phyloP scores from a whole-genome alignment of 2,329 filamentous ascomycete genomes.

The Xylaria digitata region DNA sequence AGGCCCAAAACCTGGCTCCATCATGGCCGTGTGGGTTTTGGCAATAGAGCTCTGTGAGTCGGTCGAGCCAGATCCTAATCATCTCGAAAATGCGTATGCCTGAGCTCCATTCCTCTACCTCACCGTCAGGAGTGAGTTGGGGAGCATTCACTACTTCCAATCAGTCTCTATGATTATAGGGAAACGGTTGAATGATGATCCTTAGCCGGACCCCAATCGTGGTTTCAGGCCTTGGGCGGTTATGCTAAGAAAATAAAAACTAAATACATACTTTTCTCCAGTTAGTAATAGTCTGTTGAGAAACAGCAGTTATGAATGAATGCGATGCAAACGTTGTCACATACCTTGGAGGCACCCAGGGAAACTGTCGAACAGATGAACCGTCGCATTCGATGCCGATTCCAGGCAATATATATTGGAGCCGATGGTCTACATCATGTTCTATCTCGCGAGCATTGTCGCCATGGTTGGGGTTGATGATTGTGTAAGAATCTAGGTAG shows the following conservation, averaged over 20 bases:
- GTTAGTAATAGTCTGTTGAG: slow-evolving; percentile 3
- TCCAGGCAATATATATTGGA: background rate
- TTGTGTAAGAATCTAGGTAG: slow-evolving; percentile 20
- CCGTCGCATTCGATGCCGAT: background rate
- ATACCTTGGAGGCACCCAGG: slow-evolving; percentile 34
- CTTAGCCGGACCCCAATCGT: background rate
- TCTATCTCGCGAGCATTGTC: slow-evolving; percentile 1
- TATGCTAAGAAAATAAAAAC: background rate
- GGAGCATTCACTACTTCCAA: slow-evolving; percentile 31
- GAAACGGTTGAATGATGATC: background rate
- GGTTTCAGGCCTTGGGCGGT: too few relatives aligned
- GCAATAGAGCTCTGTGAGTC: slow-evolving; percentile 30
- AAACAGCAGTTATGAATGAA: background rate
- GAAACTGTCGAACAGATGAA: background rate
- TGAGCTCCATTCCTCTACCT: slow-evolving; percentile 26
- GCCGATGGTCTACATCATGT: background rate
- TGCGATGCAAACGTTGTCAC: background rate
- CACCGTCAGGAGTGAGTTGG: background rate
- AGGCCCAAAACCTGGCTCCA: slow-evolving; percentile 13
- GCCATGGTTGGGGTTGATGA: slow-evolving; percentile 36
- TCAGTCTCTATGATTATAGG: background rate
- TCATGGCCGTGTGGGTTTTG: slow-evolving; percentile 2
- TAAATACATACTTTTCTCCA: slow-evolving; percentile 15
- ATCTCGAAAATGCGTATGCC: slow-evolving; percentile 41
- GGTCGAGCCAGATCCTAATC: slow-evolving; percentile 31